Conservation (phyloP, 495 filamentous ascomycete species). For the Penicillium atrosanguineum region DNA sequence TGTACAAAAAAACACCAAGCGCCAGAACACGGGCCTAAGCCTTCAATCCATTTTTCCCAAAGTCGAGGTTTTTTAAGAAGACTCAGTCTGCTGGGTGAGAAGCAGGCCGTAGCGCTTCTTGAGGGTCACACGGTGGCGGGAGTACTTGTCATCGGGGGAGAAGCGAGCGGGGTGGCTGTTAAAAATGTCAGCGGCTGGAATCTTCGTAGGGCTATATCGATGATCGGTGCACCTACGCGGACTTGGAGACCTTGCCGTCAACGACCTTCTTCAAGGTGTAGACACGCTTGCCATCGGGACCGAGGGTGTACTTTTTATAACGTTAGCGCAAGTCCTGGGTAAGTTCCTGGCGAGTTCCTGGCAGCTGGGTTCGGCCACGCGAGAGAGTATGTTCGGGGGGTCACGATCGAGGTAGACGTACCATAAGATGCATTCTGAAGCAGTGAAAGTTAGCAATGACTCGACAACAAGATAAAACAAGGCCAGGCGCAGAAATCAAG, state of each 20-base stretch:
- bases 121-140: conserved; percentile 84
- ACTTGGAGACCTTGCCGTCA: conserved; percentile 81
- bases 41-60: conserved; percentile 28
- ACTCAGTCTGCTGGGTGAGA: conserved; percentile 72
- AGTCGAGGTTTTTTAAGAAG: conserved; percentile 23
- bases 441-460: conserved; percentile 16
- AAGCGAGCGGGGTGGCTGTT: conserved; percentile 82
- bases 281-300: conserved; percentile 71
- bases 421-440: conserved; percentile 55
- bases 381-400: conserved; percentile 4
- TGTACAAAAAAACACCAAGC: conserved; percentile 48
- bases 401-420: conserved; percentile 21
- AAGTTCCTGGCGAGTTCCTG: neutral
- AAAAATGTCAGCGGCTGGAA: conserved; percentile 1
- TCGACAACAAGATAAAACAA: neutral
- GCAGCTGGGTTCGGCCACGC: neutral
- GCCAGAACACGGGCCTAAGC: conserved; percentile 36
- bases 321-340: conserved; percentile 9
- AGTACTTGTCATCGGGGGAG: conserved; percentile 97
- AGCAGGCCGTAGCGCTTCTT: conserved; percentile 89
- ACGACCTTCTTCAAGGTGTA: conserved; percentile 68
- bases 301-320: conserved; percentile 65
- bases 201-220: neutral
- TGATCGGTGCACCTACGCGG: conserved; percentile 46
- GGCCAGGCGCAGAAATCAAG: neutral